These are phyloP conservation scores for Wickerhamiella dianesei DNA, from an alignment of 805 yeast genomes.

Conservation along the genomic window DNA sequence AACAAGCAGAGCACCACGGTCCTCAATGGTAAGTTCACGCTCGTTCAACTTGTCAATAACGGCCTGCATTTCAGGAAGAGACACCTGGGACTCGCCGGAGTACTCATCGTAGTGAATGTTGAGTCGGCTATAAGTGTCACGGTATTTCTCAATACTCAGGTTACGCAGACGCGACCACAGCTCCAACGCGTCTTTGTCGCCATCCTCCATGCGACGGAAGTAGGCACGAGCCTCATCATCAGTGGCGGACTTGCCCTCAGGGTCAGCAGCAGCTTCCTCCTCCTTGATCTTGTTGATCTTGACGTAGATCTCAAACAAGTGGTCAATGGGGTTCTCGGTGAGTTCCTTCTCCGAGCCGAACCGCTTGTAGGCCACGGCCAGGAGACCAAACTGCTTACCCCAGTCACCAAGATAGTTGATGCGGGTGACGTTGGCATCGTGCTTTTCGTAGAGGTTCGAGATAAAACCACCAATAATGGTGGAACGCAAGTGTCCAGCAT, in stretches of 20 bases:
- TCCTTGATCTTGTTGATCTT: conserved; percentile 64
- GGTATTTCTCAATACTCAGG: conserved; percentile 75
- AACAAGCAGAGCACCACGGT: conserved; percentile 79
- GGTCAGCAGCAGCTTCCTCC: conserved; percentile 45
- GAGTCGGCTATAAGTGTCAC: conserved; percentile 78
- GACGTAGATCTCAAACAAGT: conserved; percentile 88
- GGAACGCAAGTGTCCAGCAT: conserved; percentile 96
- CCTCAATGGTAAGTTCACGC: conserved; percentile 63
- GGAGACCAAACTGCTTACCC: conserved; percentile 97
- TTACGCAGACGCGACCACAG: conserved; percentile 84
- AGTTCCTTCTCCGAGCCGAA: conserved; percentile 72
- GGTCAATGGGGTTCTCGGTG: conserved; percentile 74
- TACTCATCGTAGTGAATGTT: conserved; percentile 79
- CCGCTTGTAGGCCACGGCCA: conserved; percentile 81
- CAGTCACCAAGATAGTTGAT: conserved; percentile 96
- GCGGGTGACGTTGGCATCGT: conserved; percentile 87
- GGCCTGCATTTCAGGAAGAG: conserved; percentile 52
- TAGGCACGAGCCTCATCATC: conserved; percentile 77
- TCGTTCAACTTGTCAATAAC: conserved; percentile 52
- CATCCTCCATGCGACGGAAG: conserved; percentile 87
- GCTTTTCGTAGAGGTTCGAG: conserved; percentile 73
- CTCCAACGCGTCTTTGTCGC: conserved; percentile 63
- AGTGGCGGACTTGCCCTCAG: conserved; percentile 40
- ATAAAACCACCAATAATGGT: conserved; percentile 96
- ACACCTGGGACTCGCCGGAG: conserved; percentile 93